Conservation (phyloP, 805 yeast species). For the Ogataea parapolymorpha region DNA sequence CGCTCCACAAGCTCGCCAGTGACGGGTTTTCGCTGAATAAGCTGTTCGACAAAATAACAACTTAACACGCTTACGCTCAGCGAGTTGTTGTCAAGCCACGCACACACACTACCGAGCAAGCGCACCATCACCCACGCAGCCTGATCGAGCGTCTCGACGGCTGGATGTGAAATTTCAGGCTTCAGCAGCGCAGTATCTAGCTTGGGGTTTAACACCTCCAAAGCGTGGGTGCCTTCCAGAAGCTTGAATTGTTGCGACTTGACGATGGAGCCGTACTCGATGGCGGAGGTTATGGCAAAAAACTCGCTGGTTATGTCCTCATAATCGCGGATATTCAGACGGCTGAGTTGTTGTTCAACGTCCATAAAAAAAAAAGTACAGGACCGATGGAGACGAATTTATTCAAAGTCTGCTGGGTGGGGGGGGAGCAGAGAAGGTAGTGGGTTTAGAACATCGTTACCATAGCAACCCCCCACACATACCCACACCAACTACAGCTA, state of each 20-base stretch:
- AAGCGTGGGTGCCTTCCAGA: conserved; percentile 82
- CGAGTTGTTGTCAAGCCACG: conserved; percentile 77
- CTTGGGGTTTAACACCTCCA: conserved; percentile 68
- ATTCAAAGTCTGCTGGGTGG: not conserved
- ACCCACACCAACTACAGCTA: not conserved
- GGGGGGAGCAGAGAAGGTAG: not conserved
- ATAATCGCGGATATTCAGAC: conserved; percentile 15
- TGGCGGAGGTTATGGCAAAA: conserved; percentile 32
- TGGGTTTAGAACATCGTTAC: not conserved
- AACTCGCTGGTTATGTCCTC: conserved; percentile 59
- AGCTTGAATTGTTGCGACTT: conserved; percentile 60
- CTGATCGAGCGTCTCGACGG: conserved; percentile 33
- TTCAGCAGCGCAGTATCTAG: conserved; percentile 76
- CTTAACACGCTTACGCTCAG: conserved; percentile 75
- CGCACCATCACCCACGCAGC: conserved; percentile 52
- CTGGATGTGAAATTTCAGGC: conserved; percentile 41
- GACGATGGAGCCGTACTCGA: conserved; percentile 50
- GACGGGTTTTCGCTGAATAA: conserved; percentile 15
- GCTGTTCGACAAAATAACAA: conserved; percentile 54
- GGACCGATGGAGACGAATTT: not conserved
- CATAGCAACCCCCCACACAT: not conserved
- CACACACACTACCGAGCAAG: conserved; percentile 50
- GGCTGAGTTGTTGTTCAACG: conserved; percentile 6
- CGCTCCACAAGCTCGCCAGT: conserved; percentile 39
- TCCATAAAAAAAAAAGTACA: conserved; percentile 7